Base-by-base conservation (phyloP, 1,284 basidiomycete genomes). In the Gastroboletus turbinatus region DNA sequence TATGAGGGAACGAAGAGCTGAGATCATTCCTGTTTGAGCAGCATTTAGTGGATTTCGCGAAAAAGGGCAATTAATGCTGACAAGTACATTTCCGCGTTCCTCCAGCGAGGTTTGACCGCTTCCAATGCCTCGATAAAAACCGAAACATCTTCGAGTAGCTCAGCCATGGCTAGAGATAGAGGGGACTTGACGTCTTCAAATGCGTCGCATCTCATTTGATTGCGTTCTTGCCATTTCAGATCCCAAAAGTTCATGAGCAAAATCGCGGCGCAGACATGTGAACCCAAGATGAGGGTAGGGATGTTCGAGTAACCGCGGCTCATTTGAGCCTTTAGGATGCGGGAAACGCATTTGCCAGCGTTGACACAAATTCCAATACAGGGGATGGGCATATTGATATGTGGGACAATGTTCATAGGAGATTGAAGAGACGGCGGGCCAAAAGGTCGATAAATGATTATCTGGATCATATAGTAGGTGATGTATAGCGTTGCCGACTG, bases 401-500 rank as follows among this genome's bases (percentile, higher is more conserved):
- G 71, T 2, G 63, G 69, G 21, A 56, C 53, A 40, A 63, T 62
- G 52, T 67, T 66, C 35, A 49, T 55, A 29, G 48, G 62, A 23
- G 65, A 62, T 46, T 69, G 55, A 54, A 61, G 59, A 50, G 62
- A 60, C 58, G 77, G 74, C 1, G 81, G 79, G 35, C 92, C 84
- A 70, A 92, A 92, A 0, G 88, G 86, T 13, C 90, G 82, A 67
- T 92, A 87, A 48, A 92, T 81, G 57, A 90, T 76, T 65, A 93
- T 90, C 63, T 82, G 82, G 16, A 80, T 74, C 49, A 87, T 74
- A 70, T 93, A 85, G 68, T 92, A 94, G 5, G 82, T 80, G 19
- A 82, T 78, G 63, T 85, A 84, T 13, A 94, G 73, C 5, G 81
- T 78, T 3, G 88, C 82, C 3, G 89, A 85, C 70, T 91, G 90